Base-by-base conservation (phyloP, 257 asterid genomes). In the Verbascum thapsus region DNA sequence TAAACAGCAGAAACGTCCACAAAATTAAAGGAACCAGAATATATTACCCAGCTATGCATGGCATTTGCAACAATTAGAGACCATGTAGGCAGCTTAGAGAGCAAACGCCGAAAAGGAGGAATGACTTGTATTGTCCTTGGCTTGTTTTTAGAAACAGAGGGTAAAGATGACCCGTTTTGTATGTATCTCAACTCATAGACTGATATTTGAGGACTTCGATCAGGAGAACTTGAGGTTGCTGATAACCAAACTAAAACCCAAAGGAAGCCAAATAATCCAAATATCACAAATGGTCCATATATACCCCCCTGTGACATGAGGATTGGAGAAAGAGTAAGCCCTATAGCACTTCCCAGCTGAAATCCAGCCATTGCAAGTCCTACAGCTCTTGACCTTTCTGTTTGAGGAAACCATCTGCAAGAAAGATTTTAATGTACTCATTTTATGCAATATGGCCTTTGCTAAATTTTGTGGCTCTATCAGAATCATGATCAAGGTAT, bases 351-450 rank as follows among this genome's bases (percentile, higher is more conserved):
- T 74, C 99, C 99, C 69, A 92, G 94, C 82, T 89, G 97, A 70
- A 92, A 92, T 41, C 99, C 99, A 61, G 97, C 99, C 99, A 92
- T 92, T 51, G 99, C 97, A 76, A 94, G 97, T 72, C 91, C 99
- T n/a, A 94, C 96, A 59, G 97, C 94, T 77, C 97, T 85, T 62
- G 99, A 84, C 69, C 96, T 88, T 63, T 94, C 99, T 45, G 85
- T 88, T 74, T 75, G 85, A 66, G 99, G 97, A 79, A 87, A 94
- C 99, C 97, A 94, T 74, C 99, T 89, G 61, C 43, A 58, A 66
- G 18, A 53, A 74, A 60, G 67, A 38, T 53, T 63, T 39, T 26
- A 48, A 50, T 48, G n/a, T 30, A 66, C 17, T 53, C 53, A 57
- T 37, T 34, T 60, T 8, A 13, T 0, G 41, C 23, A 63, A 4